These are phyloP conservation scores for Aspergillus intermedius DNA, from an alignment of 2,329 filamentous ascomycete species.

Conservation along the genomic window DNA sequence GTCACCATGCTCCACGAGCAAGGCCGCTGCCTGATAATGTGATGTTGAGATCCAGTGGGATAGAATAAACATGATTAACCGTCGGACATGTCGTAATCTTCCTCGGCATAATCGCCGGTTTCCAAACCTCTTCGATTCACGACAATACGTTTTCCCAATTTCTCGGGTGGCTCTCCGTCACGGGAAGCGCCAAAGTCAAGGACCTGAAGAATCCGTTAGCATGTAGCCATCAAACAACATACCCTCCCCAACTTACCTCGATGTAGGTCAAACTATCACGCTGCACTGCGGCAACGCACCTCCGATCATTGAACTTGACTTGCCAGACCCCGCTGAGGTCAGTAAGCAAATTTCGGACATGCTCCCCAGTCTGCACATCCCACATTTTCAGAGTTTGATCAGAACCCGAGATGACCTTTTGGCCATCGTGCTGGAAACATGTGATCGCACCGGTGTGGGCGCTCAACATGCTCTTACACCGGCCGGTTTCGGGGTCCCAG, in stretches of 20 bases:
- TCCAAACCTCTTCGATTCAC: constrained; percentile 38
- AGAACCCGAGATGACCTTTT: constrained; percentile 93
- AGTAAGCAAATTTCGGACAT: constrained; percentile 83
- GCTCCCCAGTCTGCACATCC: constrained; percentile 89
- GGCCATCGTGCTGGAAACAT: constrained; percentile 94
- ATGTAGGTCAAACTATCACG: constrained; percentile 88
- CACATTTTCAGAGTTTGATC: constrained; percentile 98
- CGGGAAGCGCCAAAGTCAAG: constrained; percentile 93
- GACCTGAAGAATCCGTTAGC: constrained; percentile 54
- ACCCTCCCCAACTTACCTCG: constrained; percentile 58
- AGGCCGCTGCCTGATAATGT: not conserved
- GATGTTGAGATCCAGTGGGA: not conserved
- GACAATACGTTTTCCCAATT: constrained; percentile 69
- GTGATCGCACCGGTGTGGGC: constrained; percentile 97
- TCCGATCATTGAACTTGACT: constrained; percentile 91
- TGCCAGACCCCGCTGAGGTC: constrained; percentile 98
- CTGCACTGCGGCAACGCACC: constrained; percentile 95
- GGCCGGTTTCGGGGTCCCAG: constrained; percentile 90
- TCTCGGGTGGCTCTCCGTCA: constrained; percentile 71
- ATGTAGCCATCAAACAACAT: not conserved
- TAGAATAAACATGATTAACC: constrained; percentile 7
- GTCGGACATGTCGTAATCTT: constrained; percentile 27
- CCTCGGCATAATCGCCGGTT: constrained; percentile 26
- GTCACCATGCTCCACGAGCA: no score
- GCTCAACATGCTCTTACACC: constrained; percentile 81